phyloP scores from a whole-genome alignment of 2,329 filamentous ascomycete species.

The Beauveria sp. region DNA sequence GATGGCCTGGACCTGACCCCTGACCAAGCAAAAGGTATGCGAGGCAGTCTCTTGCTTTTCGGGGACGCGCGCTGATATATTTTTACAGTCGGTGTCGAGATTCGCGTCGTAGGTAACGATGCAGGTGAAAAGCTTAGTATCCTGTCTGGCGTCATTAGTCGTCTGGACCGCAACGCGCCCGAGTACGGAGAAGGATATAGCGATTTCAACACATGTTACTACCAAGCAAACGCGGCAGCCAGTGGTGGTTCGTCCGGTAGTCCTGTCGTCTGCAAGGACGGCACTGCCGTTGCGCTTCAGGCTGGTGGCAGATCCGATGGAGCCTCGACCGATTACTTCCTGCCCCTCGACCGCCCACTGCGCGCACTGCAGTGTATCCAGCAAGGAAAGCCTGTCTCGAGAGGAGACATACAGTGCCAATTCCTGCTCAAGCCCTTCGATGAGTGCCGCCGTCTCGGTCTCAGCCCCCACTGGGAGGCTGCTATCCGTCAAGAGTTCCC shows the following conservation, averaged over 20 bases:
- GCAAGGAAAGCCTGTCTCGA: conserved; percentile 63
- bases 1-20: conserved; percentile 73
- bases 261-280: conserved; percentile 94
- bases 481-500: conserved; percentile 77
- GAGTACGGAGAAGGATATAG: conserved; percentile 98
- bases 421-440: conserved; percentile 97
- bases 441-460: conserved; percentile 82
- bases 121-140: conserved; percentile 98
- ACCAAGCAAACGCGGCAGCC: conserved; percentile 92
- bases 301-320: conserved; percentile 90
- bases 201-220: conserved; percentile 95
- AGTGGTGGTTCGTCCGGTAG: conserved; percentile 97
- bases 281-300: conserved; percentile 84
- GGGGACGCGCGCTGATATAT: not conserved
- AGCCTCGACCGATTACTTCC: conserved; percentile 94
- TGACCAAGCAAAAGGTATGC: conserved; percentile 64
- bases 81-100: conserved; percentile 71
- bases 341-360: conserved; percentile 83
- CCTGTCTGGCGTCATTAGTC: conserved; percentile 91
- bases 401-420: conserved; percentile 96
- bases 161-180: conserved; percentile 90
- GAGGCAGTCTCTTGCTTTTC: not conserved
- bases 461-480: conserved; percentile 80
- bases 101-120: conserved; percentile 96
- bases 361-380: conserved; percentile 83